Evolutionary conservation across 2,329 filamentous ascomycete species (phyloP), one percentile per base, ranked within the genome.

Genomic region (Verticillium dahliae): DNA sequence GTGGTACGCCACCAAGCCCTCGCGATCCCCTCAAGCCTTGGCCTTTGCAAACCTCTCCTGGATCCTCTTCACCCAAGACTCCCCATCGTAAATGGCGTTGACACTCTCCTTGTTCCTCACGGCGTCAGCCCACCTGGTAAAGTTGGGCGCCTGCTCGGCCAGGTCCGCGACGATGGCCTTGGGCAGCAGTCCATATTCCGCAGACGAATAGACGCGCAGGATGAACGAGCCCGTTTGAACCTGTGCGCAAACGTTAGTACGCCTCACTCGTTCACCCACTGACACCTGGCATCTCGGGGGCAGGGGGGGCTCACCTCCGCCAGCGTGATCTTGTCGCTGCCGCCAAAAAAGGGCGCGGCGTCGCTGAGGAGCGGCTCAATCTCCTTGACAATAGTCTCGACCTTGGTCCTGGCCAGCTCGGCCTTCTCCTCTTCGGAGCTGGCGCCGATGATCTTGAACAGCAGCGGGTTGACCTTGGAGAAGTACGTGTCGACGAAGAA

Each of bases 401-500:
- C 76, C 9, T 52, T 45, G n/a, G 58, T 34, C 9, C 13, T 10
- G 1, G 31, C 77, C 3, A 82, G 70, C 2, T 75, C 75, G 1
- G 81, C 78, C 5, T 79, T 77, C 56, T 86, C 86, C 6, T 76
- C 80, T 1, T 80, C 77, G 0, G 74, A 75, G 56, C 79, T 76
- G 0, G 82, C 76, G 5, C 78, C 72, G n/a, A 84, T 63, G 13
- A 79, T 71, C 63, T 80, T 80, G 63, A 78, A 76, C 39, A 83
- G 73, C 50, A 76, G 70, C 1, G 76, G 67, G 7, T 82, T 78
- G 59, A 87, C 79, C 71, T 91, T 91, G 69, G 74, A 80, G 66
- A 82, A 78, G 79, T 83, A 92, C 0, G 89, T 82, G 67, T 92
- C 90, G 55, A 85, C 83, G 70, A 95, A 93, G 74, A 91, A 90